A percentile compares a stretch with the other conserved stretches of the same genome.
Evolutionary conservation across 768 basidiomycete species (phyloP).

Genomic region (Dentipellis sp.): DNA sequence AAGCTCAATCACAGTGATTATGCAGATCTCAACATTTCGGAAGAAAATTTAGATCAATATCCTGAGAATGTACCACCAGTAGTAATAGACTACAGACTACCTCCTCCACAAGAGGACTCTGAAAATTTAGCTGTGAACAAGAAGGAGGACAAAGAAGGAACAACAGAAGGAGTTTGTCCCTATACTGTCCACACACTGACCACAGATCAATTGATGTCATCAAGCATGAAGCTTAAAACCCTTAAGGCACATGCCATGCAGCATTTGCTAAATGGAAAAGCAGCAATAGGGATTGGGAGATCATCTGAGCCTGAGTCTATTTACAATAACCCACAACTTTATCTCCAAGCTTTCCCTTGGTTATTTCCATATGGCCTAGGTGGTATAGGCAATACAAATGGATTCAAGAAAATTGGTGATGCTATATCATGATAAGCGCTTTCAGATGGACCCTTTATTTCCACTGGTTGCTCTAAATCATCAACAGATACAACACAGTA

Average conservation of each 20-base stretch:
- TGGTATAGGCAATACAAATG: conserved; percentile 1
- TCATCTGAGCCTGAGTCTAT: conserved; percentile 1
- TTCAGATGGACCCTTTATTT: conserved; percentile 13
- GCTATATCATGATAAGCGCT: conserved; percentile 15
- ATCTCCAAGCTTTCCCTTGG: conserved; percentile 13
- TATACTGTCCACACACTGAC: conserved; percentile 5
- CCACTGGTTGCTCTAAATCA: conserved; percentile 12
- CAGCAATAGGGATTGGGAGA: neutral
- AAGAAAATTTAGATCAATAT: conserved; percentile 4
- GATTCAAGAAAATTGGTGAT: neutral
- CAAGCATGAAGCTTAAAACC: neutral
- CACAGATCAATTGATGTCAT: neutral
- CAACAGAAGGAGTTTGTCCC: neutral
- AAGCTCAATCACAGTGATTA: conserved; percentile 14
- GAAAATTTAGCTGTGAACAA: no score
- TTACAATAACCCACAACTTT: conserved; percentile 10
- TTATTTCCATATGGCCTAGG: conserved; percentile 12
- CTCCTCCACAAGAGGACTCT: neutral
- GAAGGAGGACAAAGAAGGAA: neutral
- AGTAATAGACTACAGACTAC: no score
- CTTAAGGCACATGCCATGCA: neutral
- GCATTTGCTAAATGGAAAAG: neutral
- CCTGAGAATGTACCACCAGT: conserved; percentile 5
- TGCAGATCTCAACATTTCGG: conserved; percentile 5
- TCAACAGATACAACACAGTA: no score